phyloP scores from a whole-genome alignment of 2,329 filamentous ascomycete species.

The Diaporthe citrichinensis region DNA sequence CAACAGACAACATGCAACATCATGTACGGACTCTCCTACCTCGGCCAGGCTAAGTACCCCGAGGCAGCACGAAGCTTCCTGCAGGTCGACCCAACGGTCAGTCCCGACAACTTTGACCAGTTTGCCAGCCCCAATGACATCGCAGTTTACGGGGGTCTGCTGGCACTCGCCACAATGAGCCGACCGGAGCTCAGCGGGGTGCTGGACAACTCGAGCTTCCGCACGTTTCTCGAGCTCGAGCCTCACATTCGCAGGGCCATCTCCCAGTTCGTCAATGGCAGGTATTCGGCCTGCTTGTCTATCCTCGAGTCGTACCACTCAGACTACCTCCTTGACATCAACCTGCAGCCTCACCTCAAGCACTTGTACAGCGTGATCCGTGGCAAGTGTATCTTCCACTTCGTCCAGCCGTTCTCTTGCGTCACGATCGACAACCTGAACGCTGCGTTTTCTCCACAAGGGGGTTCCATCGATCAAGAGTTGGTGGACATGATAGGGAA shows the following conservation, averaged over 20 bases:
- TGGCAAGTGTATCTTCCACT: constrained; percentile 93
- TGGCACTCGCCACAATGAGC: constrained; percentile 91
- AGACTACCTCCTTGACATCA: constrained; percentile 92
- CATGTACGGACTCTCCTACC: constrained; percentile 63
- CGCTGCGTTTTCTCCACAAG: constrained; percentile 77
- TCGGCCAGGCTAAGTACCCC: constrained; percentile 61
- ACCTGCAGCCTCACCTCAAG: constrained; percentile 82
- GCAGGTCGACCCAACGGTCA: constrained; percentile 64
- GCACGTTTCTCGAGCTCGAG: constrained; percentile 90
- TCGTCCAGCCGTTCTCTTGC: constrained; percentile 90
- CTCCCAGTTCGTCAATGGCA: constrained; percentile 88
- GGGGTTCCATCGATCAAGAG: constrained; percentile 78
- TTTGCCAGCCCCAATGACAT: constrained; percentile 88
- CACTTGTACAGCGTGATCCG: constrained; percentile 82
- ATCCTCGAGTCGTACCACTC: constrained; percentile 85
- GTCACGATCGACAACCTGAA: constrained; percentile 87
- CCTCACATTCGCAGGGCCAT: constrained; percentile 95
- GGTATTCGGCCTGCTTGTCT: constrained; percentile 87
- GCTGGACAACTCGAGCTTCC: constrained; percentile 85
- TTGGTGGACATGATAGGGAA: constrained; percentile 83
- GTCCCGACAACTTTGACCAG: constrained; percentile 73
- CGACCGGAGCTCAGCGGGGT: constrained; percentile 80
- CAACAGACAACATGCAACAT: constrained; percentile 67
- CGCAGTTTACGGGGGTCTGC: constrained; percentile 90
- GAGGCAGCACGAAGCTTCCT: constrained; percentile 83